Evolutionary conservation across 2,329 filamentous ascomycete species (phyloP).

Genomic region (Hypoxylon sp.): DNA sequence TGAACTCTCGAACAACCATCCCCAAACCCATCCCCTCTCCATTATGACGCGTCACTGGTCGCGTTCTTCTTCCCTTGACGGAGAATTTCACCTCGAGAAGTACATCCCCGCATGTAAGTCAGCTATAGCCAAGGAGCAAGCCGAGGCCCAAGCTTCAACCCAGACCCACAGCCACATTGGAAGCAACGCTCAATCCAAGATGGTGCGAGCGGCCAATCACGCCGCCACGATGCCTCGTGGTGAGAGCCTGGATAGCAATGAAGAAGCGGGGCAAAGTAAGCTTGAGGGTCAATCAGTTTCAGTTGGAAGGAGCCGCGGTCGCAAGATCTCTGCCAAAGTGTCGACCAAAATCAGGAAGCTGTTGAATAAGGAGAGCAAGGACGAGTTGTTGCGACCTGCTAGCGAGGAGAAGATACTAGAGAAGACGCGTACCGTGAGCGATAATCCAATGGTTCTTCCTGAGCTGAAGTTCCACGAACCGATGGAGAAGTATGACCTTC

Average conservation of each 20-base stretch:
- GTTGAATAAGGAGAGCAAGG: constrained; percentile 12
- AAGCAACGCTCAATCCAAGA: constrained; percentile 4
- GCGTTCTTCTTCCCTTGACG: constrained; percentile 16
- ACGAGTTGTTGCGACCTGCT: not conserved
- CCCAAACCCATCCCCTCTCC: not conserved
- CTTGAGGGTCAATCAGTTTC: not conserved
- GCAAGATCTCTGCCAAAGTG: constrained; percentile 13
- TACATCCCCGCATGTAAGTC: constrained; percentile 11
- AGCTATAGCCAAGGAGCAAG: constrained; percentile 1
- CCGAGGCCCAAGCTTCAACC: not conserved
- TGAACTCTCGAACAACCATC: not conserved
- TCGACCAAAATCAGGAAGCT: constrained; percentile 9
- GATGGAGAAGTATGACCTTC: not conserved
- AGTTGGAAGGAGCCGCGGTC: not conserved
- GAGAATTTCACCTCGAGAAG: constrained; percentile 33
- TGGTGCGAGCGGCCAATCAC: not conserved
- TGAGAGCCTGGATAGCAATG: not conserved
- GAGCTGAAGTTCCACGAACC: not conserved
- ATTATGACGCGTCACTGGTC: constrained; percentile 8
- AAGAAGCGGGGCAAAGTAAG: not conserved
- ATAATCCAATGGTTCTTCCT: not conserved
- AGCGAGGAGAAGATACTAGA: not conserved
- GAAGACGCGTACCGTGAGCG: not conserved
- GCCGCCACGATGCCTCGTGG: not conserved
- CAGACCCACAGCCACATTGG: not conserved